Base-by-base conservation (phyloP, 805 yeast genomes). In the Candida argentea region DNA sequence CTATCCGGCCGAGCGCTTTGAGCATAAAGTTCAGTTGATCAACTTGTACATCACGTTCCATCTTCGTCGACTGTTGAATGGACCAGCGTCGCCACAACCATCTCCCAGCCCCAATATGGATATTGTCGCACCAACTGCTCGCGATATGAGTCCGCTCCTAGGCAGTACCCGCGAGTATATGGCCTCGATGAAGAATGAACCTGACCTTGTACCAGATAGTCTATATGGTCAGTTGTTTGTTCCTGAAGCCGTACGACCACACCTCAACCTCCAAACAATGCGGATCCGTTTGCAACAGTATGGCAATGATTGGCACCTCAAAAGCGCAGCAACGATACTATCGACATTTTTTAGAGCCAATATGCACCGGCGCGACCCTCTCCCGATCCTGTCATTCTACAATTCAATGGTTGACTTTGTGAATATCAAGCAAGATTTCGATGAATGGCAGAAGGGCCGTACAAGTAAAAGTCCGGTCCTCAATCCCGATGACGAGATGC, bases 41-140 rank as follows among this genome's bases (percentile, higher is more conserved):
- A 87, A 86, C 43, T 60, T 84, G 14, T 85, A 80, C 51, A 67
- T 86, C 20, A 79, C 93, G 0, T 84, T 81, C 44, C 84, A 83
- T 25, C 57, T 87, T 30, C 68, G 75, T 22, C 62, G 73, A 33
- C 20, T 8, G 10, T 8, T 8, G 20, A 66, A 61, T 44, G 38
- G 45, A 33, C 52, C 58, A 29, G 46, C 56, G 34, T 54, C 49
- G 22, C 51, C 50, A 3, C 39, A 38, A 8, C 21, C 34, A 11
- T 25, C 22, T 18, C 15, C 11, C 4, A 13, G 9, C 12, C 25
- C 16, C 7, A 17, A 14, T 2, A 5, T 22, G 5, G 11, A 11
- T 9, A 12, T 14, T 6, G 6, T 13, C 16, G 16, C 15, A 20
- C 8, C 5, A 11, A 30, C 24, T 20, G 27, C 23, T 20, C n/a